A percentile compares a stretch with the other conserved stretches of the same genome.
Conservation (phyloP, 2,329 filamentous ascomycete genomes). For the Zarea fungicola region DNA sequence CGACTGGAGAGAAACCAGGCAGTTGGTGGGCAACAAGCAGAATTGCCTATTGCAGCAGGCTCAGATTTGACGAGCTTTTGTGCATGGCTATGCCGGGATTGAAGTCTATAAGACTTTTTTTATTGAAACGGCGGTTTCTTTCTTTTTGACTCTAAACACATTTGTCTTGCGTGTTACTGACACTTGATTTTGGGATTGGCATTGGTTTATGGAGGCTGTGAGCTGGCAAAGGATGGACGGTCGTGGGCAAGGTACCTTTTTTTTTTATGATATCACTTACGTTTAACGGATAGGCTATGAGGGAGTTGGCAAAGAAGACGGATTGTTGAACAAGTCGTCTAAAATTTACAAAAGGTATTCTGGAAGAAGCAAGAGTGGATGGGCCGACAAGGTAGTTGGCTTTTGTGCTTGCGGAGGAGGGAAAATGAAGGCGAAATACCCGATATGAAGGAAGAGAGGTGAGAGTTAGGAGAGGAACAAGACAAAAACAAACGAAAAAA, state of each 20-base stretch:
- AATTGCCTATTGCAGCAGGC: slow-evolving; percentile 7
- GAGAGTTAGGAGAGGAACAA: slow-evolving; percentile 16
- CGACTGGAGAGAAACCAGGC: slow-evolving; percentile 2
- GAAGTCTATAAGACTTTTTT: not conserved
- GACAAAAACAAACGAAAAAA: slow-evolving; percentile 24
- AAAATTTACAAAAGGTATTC: slow-evolving; percentile 4
- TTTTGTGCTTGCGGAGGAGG: slow-evolving; percentile 12
- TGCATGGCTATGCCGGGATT: slow-evolving; percentile 8
- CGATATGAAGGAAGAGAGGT: slow-evolving; percentile 16
- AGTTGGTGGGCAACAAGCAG: slow-evolving; percentile 10
- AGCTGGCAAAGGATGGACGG: slow-evolving; percentile 17
- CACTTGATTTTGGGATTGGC: slow-evolving; percentile 13
- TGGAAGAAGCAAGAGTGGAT: not conserved
- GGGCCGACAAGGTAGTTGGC: not conserved
- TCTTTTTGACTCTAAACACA: slow-evolving; percentile 1
- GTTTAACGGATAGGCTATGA: slow-evolving; percentile 28
- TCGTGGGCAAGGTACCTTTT: slow-evolving; percentile 30
- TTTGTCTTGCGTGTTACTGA: slow-evolving; percentile 4
- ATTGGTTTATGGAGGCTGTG: slow-evolving; percentile 23
- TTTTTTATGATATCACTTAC: slow-evolving; percentile 29
- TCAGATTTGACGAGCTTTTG: slow-evolving; percentile 5
- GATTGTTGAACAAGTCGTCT: slow-evolving; percentile 7
- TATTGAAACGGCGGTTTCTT: slow-evolving; percentile 3
- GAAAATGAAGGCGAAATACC: slow-evolving; percentile 15
- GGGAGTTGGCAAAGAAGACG: slow-evolving; percentile 23